These are phyloP conservation scores for Plantago major DNA, from an alignment of 257 asterid genomes.

Conservation along the genomic window DNA sequence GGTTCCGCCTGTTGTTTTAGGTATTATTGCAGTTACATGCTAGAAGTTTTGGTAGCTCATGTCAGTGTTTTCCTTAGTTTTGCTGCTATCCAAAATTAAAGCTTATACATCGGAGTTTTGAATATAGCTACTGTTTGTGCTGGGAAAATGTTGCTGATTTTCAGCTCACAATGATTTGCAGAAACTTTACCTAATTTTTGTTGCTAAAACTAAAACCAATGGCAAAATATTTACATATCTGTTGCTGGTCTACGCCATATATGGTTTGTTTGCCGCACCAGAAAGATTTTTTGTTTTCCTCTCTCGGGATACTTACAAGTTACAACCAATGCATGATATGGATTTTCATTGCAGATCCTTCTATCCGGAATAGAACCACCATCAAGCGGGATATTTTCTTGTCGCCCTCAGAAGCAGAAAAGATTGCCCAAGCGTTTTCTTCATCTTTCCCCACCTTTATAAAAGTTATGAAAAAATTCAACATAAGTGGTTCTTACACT, in stretches of 20 bases:
- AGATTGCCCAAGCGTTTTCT: conserved; percentile 58
- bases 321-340: conserved; percentile 5
- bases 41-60: too few species aligned
- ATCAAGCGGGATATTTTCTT: conserved; percentile 42
- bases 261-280: background rate
- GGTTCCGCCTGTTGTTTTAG: conserved; percentile 37
- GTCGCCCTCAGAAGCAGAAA: conserved; percentile 79
- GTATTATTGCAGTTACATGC: conserved; percentile 24
- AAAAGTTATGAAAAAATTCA: conserved; percentile 86
- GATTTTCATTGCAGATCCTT: conserved; percentile 39
- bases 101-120: too few species aligned
- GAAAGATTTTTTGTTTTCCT: background rate
- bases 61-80: too few species aligned
- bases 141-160: too few species aligned
- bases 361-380: conserved; percentile 25
- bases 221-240: background rate
- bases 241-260: background rate
- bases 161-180: too few species aligned
- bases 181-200: too few species aligned
- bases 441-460: conserved; percentile 67
- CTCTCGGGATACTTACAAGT: background rate
- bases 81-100: too few species aligned
- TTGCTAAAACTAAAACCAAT: too few species aligned
- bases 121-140: too few species aligned
- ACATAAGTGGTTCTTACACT: conserved; percentile 88